phyloP scores from a whole-genome alignment of 306 rosid species.

The Quercus glauca region DNA sequence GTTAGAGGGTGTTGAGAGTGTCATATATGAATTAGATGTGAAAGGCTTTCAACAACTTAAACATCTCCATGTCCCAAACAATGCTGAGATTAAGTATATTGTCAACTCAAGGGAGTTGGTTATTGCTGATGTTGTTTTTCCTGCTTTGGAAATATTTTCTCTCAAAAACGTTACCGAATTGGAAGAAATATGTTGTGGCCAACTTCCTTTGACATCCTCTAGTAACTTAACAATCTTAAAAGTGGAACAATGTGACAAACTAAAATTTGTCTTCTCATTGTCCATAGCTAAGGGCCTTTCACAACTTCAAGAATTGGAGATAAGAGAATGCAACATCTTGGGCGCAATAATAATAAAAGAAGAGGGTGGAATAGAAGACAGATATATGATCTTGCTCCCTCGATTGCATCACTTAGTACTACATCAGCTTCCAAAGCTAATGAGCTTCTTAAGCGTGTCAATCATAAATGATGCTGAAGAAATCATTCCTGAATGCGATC shows the following conservation, averaged over 20 bases:
- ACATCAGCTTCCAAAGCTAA: neutral
- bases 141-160: too few species aligned
- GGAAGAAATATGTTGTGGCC: too few species aligned
- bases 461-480: too few species aligned
- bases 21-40: too few species aligned
- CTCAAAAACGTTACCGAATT: too few species aligned
- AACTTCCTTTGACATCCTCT: neutral
- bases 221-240: neutral
- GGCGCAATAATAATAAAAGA: neutral
- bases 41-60: too few species aligned
- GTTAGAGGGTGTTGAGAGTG: too few species aligned
- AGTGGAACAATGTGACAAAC: neutral
- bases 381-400: neutral
- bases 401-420: neutral
- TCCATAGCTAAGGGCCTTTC: neutral
- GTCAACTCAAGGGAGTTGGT: too few species aligned
- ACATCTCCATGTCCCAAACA: too few species aligned
- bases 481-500: too few species aligned
- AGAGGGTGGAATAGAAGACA: neutral
- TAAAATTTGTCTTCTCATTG: neutral
- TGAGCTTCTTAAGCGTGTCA: neutral
- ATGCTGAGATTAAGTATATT: too few species aligned
- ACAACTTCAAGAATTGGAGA: slow-evolving; percentile 10
- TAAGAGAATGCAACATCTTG: neutral
- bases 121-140: too few species aligned